Percentiles rank a stretch among this genome's conserved stretches.
Evolutionary conservation across 164 flowering plant genomes (phyloP).

Genomic region (Piper longum): DNA sequence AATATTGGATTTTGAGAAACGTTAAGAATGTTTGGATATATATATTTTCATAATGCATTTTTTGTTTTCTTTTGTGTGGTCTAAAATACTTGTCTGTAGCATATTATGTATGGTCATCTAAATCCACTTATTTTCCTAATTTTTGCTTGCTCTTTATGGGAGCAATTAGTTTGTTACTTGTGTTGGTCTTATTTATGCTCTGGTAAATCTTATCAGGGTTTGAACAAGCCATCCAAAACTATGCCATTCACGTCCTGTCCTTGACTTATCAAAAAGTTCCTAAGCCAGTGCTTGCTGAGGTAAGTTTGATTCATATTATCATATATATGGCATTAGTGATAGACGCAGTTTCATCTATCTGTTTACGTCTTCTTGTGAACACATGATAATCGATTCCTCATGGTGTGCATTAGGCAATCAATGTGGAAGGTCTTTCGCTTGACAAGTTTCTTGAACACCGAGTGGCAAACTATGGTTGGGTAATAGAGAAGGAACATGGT

Average conservation of each 20-base stretch:
- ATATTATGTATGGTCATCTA: no score
- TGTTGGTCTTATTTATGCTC: conserved; percentile 7
- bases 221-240: conserved; percentile 89
- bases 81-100: no score
- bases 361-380: no score
- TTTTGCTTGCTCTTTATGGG: no score
- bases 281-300: conserved; percentile 90
- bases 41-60: no score
- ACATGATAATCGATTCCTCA: no score
- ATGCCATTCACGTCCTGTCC: conserved; percentile 82
- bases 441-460: conserved; percentile 94
- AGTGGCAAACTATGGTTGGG: conserved; percentile 61
- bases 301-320: conserved; percentile 13
- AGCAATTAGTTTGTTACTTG: not conserved
- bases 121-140: no score
- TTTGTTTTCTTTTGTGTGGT: no score
- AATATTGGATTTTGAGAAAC: no score
- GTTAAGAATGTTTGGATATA: no score
- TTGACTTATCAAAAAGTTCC: conserved; percentile 85
- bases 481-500: conserved; percentile 53
- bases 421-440: conserved; percentile 72
- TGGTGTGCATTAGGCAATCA: conserved; percentile 69
- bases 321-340: no score
- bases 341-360: no score
- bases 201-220: conserved; percentile 46